phyloP scores from a whole-genome alignment of 768 basidiomycete genomes.

The Crassisporium funariophilum region DNA sequence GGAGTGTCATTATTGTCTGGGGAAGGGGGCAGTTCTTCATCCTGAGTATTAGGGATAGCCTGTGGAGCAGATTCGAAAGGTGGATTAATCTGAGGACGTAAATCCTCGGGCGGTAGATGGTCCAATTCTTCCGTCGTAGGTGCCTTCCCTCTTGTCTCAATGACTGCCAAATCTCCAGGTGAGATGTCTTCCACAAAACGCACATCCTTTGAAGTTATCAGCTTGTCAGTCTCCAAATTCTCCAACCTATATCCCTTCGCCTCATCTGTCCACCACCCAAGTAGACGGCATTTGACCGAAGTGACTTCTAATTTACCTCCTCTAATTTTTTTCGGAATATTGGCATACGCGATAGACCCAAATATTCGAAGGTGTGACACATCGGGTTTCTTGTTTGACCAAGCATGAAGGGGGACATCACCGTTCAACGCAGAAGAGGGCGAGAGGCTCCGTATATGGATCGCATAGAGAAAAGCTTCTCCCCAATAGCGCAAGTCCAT shows the following conservation, averaged over 20 bases:
- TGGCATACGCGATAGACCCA: slow-evolving; percentile 18
- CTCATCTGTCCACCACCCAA: slow-evolving; percentile 9
- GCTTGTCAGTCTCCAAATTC: slow-evolving; percentile 1
- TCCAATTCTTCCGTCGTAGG: slow-evolving; percentile 6
- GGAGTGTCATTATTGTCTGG: not conserved
- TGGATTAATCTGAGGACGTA: too few species aligned
- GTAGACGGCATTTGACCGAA: slow-evolving; percentile 6
- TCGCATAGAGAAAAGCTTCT: slow-evolving; percentile 16
- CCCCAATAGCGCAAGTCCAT: slow-evolving; percentile 25
- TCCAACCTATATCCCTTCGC: slow-evolving; percentile 8
- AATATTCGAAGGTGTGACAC: slow-evolving; percentile 26
- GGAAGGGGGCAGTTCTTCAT: too few species aligned
- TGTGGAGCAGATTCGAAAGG: too few species aligned
- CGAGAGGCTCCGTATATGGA: slow-evolving; percentile 21
- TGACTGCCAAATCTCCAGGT: slow-evolving; percentile 1
- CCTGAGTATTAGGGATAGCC: too few species aligned
- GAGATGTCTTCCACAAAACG: slow-evolving; percentile 1
- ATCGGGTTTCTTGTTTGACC: slow-evolving; percentile 21
- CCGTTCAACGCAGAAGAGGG: slow-evolving; percentile 8
- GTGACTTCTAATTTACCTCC: slow-evolving; percentile 11
- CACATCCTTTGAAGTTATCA: slow-evolving; percentile 4
- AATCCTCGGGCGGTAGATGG: not conserved
- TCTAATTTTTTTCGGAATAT: slow-evolving; percentile 11
- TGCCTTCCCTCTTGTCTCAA: slow-evolving; percentile 1
- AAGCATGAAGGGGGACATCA: slow-evolving; percentile 18